phyloP scores from a whole-genome alignment of 1,139 yeast species.

The Magnusiomyces sp. region DNA sequence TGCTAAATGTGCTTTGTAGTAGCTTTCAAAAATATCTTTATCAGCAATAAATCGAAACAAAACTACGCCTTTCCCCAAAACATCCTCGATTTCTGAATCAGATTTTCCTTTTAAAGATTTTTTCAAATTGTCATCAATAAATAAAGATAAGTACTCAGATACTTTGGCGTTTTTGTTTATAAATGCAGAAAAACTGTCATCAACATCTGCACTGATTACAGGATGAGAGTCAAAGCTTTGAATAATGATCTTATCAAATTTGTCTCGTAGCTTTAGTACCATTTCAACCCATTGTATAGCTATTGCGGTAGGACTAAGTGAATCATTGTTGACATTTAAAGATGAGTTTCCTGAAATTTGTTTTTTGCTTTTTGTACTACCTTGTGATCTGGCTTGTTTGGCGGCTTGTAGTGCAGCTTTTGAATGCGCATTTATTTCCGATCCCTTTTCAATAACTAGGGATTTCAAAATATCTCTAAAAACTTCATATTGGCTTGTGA shows the following conservation, averaged over 20 bases:
- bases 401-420: slow-evolving; percentile 14
- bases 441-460: slow-evolving; percentile 40
- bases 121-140: slow-evolving; percentile 63
- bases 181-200: slow-evolving; percentile 47
- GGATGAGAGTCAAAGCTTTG: slow-evolving; percentile 44
- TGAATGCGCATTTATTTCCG: slow-evolving; percentile 28
- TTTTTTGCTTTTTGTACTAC: background rate
- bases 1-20: slow-evolving; percentile 84
- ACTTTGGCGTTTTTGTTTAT: slow-evolving; percentile 51
- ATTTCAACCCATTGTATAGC: slow-evolving; percentile 67
- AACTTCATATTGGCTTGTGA: slow-evolving; percentile 45
- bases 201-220: slow-evolving; percentile 47
- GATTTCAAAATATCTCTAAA: slow-evolving; percentile 44
- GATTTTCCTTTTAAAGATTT: slow-evolving; percentile 47
- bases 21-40: slow-evolving; percentile 79
- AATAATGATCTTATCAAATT: slow-evolving; percentile 36
- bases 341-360: too few relatives aligned
- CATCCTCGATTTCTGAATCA: slow-evolving; percentile 46
- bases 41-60: slow-evolving; percentile 67
- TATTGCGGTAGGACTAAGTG: slow-evolving; percentile 36
- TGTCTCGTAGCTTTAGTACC: slow-evolving; percentile 40
- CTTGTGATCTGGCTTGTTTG: slow-evolving; percentile 19
- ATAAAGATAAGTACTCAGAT: slow-evolving; percentile 67
- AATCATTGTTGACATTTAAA: background rate
- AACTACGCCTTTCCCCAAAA: slow-evolving; percentile 47